These are phyloP conservation scores for Saccharomyces mikatae DNA, from an alignment of 805 yeast genomes.

Conservation along the genomic window DNA sequence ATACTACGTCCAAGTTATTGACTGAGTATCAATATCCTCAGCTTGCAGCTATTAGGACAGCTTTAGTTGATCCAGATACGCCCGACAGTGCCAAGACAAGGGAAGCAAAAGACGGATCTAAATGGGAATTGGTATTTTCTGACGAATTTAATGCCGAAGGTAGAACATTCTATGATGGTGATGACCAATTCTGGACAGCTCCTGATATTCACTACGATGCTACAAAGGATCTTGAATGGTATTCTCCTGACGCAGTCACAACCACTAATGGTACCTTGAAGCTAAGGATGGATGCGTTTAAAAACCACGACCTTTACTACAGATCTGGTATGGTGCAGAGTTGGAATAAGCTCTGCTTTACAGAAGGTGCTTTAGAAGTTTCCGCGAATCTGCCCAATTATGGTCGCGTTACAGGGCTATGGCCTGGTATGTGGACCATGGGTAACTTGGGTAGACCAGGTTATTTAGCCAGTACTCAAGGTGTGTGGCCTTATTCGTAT, in stretches of 20 bases:
- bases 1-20: slow-evolving; percentile 32
- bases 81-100: slow-evolving; percentile 43
- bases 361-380: slow-evolving; percentile 73
- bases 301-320: slow-evolving; percentile 70
- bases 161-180: slow-evolving; percentile 81
- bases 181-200: slow-evolving; percentile 87
- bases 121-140: slow-evolving; percentile 73
- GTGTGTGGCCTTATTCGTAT: slow-evolving; percentile 92
- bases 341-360: slow-evolving; percentile 87
- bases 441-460: slow-evolving; percentile 94
- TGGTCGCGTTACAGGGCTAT: slow-evolving; percentile 72
- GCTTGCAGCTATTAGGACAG: slow-evolving; percentile 43
- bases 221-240: slow-evolving; percentile 89
- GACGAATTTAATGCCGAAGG: slow-evolving; percentile 91
- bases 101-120: slow-evolving; percentile 50
- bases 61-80: slow-evolving; percentile 55
- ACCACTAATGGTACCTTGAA: slow-evolving; percentile 67
- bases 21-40: slow-evolving; percentile 44
- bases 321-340: slow-evolving; percentile 88
- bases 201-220: slow-evolving; percentile 80
- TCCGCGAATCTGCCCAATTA: slow-evolving; percentile 72
- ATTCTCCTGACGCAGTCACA: slow-evolving; percentile 80
- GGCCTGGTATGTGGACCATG: slow-evolving; percentile 97
- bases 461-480: slow-evolving; percentile 76
- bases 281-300: slow-evolving; percentile 70